Base-by-base conservation (phyloP, 2,329 filamentous ascomycete species). In the Harringtonia lauricola region DNA sequence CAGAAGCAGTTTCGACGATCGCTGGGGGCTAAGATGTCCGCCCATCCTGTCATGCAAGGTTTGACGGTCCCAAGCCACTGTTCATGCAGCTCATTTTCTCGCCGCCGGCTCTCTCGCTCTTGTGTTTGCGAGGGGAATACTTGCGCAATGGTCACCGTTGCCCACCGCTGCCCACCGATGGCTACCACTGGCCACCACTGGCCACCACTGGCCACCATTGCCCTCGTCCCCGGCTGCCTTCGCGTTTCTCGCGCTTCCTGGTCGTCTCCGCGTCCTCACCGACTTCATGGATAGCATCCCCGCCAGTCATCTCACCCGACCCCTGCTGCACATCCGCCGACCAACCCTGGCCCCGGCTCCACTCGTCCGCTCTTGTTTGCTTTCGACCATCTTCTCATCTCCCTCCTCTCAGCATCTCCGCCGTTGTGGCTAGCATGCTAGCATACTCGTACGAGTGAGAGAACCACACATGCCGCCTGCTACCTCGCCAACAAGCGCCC, bases 1-100 rank as follows among this genome's bases (percentile, higher is more conserved):
- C 17, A 31, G 30, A 31, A n/a, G 30, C 30, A 4, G 30, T 31
- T 13, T 31, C 14, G 30, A 8, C 28, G 36, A 38, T 38, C 36
- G 36, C 36, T 38, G 22, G 24, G 6, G 12, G 3, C 10, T 14
- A 9, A 38, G 22, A 38, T 28, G 36, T 28, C 19, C 36, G 36
- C 35, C 35, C 17, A 18, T n/a, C 56, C 44, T 54, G 51, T 36
- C 53, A 56, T 58, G 55, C 57, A 57, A 57, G 56, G 55, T 61
- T 56, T 54, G 54, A 54, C 54, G 47, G 48, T 47, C 48, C 53
- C 56, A 55, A 35, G 31, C 57, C 58, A 61, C 59, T 63, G 61
- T 65, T 66, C 64, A 66, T 67, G 64, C 64, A 67, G 51, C 62
- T 65, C 63, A 64, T 63, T 18, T 36, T 17, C 4, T 18, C 39